These are phyloP conservation scores for Trypanosoma lewisi DNA, from an alignment of 208 protist genomes.

Conservation along the genomic window DNA sequence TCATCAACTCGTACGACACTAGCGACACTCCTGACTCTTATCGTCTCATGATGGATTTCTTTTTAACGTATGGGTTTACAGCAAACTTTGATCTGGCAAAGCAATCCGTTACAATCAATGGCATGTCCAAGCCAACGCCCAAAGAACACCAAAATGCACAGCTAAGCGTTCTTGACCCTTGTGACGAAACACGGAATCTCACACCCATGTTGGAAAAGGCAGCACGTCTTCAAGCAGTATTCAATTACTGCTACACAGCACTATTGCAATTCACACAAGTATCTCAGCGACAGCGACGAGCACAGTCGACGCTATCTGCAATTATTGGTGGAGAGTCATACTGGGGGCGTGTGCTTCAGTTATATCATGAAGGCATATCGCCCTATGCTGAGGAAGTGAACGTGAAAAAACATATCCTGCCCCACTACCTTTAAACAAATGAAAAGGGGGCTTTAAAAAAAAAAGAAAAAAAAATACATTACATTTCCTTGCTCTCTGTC, in stretches of 20 bases:
- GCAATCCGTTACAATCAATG: constrained; percentile 26
- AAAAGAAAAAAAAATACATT: no score
- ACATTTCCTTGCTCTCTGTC: no score
- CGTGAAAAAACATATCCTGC: constrained; percentile 23
- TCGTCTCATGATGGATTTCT: constrained; percentile 43
- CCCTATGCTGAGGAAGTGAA: constrained; percentile 32
- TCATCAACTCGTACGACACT: constrained; percentile 42
- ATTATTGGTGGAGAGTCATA: constrained; percentile 47
- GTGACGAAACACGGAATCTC: constrained; percentile 28
- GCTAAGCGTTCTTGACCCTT: constrained; percentile 39
- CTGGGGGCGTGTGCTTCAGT: constrained; percentile 40
- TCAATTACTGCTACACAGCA: constrained; percentile 51
- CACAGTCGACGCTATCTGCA: constrained; percentile 45
- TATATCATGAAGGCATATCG: constrained; percentile 34
- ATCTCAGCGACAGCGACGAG: constrained; percentile 26
- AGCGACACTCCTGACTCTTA: constrained; percentile 28
- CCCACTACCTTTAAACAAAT: constrained; percentile 25
- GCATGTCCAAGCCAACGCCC: constrained; percentile 18
- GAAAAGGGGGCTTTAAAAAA: no score
- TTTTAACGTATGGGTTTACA: constrained; percentile 43
- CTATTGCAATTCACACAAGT: constrained; percentile 39
- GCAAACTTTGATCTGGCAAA: constrained; percentile 36
- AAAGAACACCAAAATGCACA: constrained; percentile 37
- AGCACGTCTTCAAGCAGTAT: constrained; percentile 39
- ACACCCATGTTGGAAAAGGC: constrained; percentile 30